A percentile compares a stretch with the other conserved stretches of the same genome.
phyloP scores from a whole-genome alignment of 2,329 filamentous ascomycete genomes.

The Talaromyces islandicus region DNA sequence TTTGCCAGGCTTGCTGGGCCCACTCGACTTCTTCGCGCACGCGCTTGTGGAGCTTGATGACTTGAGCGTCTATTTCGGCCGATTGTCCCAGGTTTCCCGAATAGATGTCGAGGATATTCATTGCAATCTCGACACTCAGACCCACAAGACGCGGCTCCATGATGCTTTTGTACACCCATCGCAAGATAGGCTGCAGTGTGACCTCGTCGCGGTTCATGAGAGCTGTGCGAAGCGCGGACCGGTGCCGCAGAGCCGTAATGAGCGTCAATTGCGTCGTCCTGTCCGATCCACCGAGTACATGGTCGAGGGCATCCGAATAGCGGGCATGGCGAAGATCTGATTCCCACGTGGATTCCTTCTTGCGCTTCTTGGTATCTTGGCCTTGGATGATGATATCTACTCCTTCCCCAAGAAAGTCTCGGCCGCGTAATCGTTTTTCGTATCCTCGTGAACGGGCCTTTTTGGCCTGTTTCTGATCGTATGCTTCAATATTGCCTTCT shows the following conservation, averaged over 20 bases:
- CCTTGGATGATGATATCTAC: conserved; percentile 83
- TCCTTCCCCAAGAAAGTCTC: conserved; percentile 77
- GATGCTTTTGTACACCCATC: conserved; percentile 77
- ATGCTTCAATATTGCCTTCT: conserved; percentile 69
- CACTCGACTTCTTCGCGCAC: conserved; percentile 75
- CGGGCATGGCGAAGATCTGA: conserved; percentile 69
- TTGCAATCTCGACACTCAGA: conserved; percentile 74
- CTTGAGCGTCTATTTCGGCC: conserved; percentile 63
- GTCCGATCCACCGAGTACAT: conserved; percentile 59
- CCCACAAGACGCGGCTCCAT: conserved; percentile 74
- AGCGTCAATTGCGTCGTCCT: conserved; percentile 66
- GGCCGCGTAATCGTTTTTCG: conserved; percentile 59
- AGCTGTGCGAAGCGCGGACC: conserved; percentile 74
- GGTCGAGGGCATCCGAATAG: conserved; percentile 73
- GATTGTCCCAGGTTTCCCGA: conserved; percentile 71
- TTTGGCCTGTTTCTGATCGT: conserved; percentile 66
- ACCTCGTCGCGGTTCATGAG: conserved; percentile 75
- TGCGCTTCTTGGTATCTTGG: conserved; percentile 53
- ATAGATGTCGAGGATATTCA: conserved; percentile 82
- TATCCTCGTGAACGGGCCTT: conserved; percentile 59
- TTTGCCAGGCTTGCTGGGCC: conserved; percentile 75
- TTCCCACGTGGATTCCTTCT: conserved; percentile 72
- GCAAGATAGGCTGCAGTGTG: conserved; percentile 72
- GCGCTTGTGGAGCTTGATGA: conserved; percentile 62
- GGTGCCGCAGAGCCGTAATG: conserved; percentile 77